Percentiles rank a stretch among this genome's conserved stretches.
These are phyloP conservation scores for Podospora pseudopauciseta DNA, from an alignment of 495 filamentous ascomycete genomes.

Conservation along the genomic window DNA sequence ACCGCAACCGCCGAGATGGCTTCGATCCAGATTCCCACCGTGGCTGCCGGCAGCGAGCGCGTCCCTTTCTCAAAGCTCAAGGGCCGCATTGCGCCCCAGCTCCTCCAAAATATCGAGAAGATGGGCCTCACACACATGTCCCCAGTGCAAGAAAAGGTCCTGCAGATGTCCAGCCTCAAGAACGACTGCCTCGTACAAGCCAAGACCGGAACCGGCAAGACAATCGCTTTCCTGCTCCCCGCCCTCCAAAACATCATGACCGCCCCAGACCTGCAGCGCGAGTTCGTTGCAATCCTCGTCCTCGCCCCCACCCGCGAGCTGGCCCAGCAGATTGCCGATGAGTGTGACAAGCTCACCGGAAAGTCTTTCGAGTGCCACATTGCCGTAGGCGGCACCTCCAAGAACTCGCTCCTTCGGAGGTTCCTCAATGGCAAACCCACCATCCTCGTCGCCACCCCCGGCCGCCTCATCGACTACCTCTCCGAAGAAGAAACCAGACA, in stretches of 20 bases:
- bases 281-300: constrained; percentile 61
- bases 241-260: constrained; percentile 59
- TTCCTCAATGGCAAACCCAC: constrained; percentile 64
- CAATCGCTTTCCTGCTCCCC: constrained; percentile 83
- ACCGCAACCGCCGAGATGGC: neutral
- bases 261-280: constrained; percentile 44
- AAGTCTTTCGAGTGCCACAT: constrained; percentile 80
- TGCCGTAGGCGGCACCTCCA: constrained; percentile 95
- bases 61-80: constrained; percentile 20
- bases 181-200: constrained; percentile 72
- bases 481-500: constrained; percentile 76
- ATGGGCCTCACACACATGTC: constrained; percentile 78
- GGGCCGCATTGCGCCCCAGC: constrained; percentile 43
- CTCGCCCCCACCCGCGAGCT: constrained; percentile 89
- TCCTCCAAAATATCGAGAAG: constrained; percentile 58
- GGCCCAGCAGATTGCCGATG: constrained; percentile 84
- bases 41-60: neutral
- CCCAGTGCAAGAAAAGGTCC: constrained; percentile 73
- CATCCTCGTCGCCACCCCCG: constrained; percentile 87
- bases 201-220: constrained; percentile 92
- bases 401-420: constrained; percentile 73
- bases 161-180: constrained; percentile 63
- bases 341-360: constrained; percentile 62
- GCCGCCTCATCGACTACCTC: constrained; percentile 82
- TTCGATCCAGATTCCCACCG: constrained; percentile 6